Conservation (phyloP, 257 asterid genomes). For the Jacaranda copaia region DNA sequence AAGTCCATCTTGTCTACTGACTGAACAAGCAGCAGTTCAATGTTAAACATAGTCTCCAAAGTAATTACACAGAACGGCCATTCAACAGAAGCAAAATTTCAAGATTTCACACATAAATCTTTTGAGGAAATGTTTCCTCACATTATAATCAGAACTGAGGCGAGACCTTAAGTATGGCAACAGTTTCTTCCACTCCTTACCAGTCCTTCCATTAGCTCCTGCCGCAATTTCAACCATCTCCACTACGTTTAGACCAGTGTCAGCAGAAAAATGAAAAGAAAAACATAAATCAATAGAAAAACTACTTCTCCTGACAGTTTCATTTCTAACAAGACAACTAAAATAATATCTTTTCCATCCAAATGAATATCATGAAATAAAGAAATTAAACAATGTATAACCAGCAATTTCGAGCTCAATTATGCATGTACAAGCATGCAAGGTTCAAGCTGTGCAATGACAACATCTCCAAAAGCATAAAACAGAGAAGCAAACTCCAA, state of each 20-base stretch:
- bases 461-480: background rate
- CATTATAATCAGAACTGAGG: conserved; percentile 81
- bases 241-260: background rate
- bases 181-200: conserved; percentile 92
- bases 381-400: background rate
- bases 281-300: background rate
- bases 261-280: background rate
- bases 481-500: background rate
- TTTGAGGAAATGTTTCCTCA: conserved; percentile 48
- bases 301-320: background rate
- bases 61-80: background rate
- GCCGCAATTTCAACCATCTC: conserved; percentile 41
- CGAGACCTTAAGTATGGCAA: conserved; percentile 88
- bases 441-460: background rate
- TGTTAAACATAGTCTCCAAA: background rate
- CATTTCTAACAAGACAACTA: background rate
- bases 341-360: background rate
- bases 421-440: conserved; percentile 1
- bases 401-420: background rate
- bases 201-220: conserved; percentile 98
- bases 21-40: background rate
- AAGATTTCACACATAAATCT: background rate
- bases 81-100: too few relatives aligned
- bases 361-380: background rate
- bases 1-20: too few relatives aligned